Evolutionary conservation across 1,284 basidiomycete species (phyloP).

Genomic region (Sporisorium sorghi): DNA sequence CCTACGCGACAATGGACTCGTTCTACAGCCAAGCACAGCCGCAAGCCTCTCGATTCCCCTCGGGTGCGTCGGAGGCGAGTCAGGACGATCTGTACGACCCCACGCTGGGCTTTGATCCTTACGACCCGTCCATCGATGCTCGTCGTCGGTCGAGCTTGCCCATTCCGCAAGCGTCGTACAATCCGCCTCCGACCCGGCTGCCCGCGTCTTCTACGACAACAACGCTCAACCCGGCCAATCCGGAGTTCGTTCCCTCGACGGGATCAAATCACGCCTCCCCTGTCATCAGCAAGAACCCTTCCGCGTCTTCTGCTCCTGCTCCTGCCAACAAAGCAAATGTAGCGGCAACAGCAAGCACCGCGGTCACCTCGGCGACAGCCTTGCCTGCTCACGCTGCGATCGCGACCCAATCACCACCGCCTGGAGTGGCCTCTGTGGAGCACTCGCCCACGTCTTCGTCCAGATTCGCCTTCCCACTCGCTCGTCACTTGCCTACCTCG

Average conservation of each 20-base stretch:
- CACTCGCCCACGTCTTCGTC: conserved; percentile 52
- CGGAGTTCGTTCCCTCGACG: conserved; percentile 53
- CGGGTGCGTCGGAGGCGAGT: conserved; percentile 38
- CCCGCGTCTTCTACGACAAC: conserved; percentile 21
- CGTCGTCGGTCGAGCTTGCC: conserved; percentile 48
- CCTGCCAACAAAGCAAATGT: background rate
- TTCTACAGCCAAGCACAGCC: conserved; percentile 29
- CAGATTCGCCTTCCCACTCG: conserved; percentile 49
- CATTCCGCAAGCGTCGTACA: conserved; percentile 29
- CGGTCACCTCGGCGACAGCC: conserved; percentile 7
- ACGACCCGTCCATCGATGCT: conserved; percentile 43
- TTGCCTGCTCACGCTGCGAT: conserved; percentile 18
- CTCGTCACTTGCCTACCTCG: conserved; percentile 34
- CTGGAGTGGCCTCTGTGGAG: conserved; percentile 36
- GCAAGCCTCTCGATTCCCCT: conserved; percentile 27
- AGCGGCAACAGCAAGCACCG: background rate
- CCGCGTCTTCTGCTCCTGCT: background rate
- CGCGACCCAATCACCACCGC: conserved; percentile 28
- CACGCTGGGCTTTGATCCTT: conserved; percentile 47
- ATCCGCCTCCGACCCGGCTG: conserved; percentile 16
- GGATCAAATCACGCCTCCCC: conserved; percentile 49
- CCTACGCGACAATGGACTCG: conserved; percentile 21
- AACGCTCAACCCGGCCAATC: conserved; percentile 54
- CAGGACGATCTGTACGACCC: conserved; percentile 52
- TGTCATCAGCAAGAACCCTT: conserved; percentile 30